phyloP scores from a whole-genome alignment of 192 early-diverging fungal genomes.

The Coemansia sp. region DNA sequence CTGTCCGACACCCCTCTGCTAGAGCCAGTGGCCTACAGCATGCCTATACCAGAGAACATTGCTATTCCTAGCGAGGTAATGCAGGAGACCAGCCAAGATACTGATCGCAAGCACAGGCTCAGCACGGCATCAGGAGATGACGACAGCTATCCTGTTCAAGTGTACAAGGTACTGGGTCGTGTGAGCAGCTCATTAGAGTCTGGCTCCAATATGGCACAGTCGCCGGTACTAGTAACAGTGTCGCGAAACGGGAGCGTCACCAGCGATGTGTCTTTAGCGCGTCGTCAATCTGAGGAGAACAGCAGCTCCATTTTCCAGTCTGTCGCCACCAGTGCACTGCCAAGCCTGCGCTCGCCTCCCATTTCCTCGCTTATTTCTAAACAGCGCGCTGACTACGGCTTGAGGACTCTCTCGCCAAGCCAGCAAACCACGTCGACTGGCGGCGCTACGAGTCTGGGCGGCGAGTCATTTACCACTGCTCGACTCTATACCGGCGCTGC shows the following conservation, averaged over 20 bases:
- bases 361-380: neutral
- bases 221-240: conserved; percentile 39
- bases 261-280: conserved; percentile 11
- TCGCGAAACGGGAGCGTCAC: conserved; percentile 38
- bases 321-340: neutral
- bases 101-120: conserved; percentile 3
- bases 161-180: conserved; percentile 14
- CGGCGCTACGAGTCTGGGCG: conserved; percentile 9
- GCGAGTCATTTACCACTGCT: conserved; percentile 28
- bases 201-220: conserved; percentile 12
- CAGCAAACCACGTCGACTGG: conserved; percentile 2
- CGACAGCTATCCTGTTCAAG: conserved; percentile 1
- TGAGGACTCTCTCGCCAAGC: neutral
- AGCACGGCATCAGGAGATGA: conserved; percentile 22
- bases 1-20: neutral
- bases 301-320: neutral
- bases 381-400: neutral
- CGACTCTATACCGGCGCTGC: conserved; percentile 10
- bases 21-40: neutral
- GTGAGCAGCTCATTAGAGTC: neutral
- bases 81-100: conserved; percentile 1
- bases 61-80: neutral
- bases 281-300: conserved; percentile 17
- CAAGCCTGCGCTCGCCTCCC: neutral
- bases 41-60: neutral